phyloP scores from a whole-genome alignment of 176 grass and related monocot species.

The bread wheat (Triticum aestivum) region DNA sequence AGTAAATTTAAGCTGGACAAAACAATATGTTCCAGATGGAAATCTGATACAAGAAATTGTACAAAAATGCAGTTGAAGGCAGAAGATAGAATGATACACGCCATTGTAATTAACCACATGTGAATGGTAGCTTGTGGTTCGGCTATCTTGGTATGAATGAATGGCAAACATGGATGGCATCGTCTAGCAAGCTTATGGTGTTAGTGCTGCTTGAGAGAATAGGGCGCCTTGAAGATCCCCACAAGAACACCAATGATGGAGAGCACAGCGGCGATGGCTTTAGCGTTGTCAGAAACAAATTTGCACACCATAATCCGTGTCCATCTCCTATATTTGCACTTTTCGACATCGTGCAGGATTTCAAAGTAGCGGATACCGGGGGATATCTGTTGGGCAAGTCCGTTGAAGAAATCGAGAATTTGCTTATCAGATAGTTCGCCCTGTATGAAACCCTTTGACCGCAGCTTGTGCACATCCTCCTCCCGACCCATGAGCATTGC shows the following conservation, averaged over 20 bases:
- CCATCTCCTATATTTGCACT: fast-evolving
- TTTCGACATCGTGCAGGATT: fast-evolving
- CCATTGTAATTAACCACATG: no score
- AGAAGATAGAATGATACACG: no score
- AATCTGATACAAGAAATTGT: no score
- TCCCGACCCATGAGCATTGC: neutral
- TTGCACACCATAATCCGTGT: neutral
- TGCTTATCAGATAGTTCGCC: neutral
- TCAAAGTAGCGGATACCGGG: fast-evolving
- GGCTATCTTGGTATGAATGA: no score
- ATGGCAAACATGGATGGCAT: no score
- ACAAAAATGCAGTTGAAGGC: no score
- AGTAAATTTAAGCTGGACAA: no score
- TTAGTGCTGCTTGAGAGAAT: neutral
- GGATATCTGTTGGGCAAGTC: neutral
- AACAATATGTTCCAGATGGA: no score
- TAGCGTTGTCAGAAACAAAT: neutral
- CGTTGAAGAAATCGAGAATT: neutral
- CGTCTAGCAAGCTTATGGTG: no score
- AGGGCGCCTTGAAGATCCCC: neutral
- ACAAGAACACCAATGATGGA: neutral
- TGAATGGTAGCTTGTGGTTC: no score
- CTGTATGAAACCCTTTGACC: fast-evolving
- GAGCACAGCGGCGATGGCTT: neutral
- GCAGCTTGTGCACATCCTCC: neutral